Evolutionary conservation across 148 eudicot species (phyloP).

Genomic region (Camellia granthamiana): DNA sequence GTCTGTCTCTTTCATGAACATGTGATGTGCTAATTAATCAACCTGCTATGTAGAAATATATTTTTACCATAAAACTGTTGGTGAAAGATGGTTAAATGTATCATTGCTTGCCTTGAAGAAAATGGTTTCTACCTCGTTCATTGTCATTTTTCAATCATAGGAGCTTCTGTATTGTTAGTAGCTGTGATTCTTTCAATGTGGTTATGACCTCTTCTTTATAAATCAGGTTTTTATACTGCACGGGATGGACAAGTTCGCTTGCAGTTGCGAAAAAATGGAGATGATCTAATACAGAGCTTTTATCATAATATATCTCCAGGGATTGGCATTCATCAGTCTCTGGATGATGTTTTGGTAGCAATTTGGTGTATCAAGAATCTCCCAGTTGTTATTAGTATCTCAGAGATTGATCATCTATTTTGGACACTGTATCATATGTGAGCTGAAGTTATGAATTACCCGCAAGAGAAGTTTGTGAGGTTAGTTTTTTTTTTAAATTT

Average conservation of each 20-base stretch:
- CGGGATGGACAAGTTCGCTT: not conserved
- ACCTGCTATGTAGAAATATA: no score
- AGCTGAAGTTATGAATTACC: constrained; percentile 32
- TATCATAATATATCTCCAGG: constrained; percentile 5
- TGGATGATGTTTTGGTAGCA: not conserved
- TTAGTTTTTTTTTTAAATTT: constrained; percentile 23
- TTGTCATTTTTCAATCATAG: not conserved
- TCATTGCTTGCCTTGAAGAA: not conserved
- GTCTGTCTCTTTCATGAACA: not conserved
- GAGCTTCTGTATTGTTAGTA: not conserved
- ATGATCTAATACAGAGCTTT: not conserved
- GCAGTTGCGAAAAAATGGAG: not conserved
- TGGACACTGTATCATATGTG: not conserved
- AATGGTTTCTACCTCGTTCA: not conserved
- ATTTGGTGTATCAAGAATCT: constrained; percentile 15
- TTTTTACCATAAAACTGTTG: not conserved
- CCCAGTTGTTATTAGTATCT: not conserved
- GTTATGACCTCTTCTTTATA: not conserved
- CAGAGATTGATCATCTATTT: constrained; percentile 11
- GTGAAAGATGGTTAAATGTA: not conserved
- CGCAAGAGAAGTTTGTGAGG: constrained; percentile 47
- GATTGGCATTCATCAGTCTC: not conserved
- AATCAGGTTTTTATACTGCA: not conserved
- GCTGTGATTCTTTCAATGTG: not conserved
- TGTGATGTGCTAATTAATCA: no score